These are phyloP conservation scores for Fusarium brevicatenulatum DNA, from an alignment of 2,329 filamentous ascomycete species.

Conservation along the genomic window DNA sequence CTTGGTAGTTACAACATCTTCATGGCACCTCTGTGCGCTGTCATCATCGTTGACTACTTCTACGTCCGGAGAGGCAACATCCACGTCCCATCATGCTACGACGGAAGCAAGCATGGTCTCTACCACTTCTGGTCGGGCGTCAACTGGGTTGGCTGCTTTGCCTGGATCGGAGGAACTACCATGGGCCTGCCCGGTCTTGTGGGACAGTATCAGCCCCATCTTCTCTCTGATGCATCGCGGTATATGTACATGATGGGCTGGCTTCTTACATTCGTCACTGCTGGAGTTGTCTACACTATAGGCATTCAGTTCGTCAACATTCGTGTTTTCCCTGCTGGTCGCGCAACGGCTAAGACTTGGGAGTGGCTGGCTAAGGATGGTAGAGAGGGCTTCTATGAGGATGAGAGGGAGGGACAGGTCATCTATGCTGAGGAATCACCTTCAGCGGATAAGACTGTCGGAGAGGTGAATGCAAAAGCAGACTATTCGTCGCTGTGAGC, in stretches of 20 bases:
- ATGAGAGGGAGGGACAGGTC: neutral
- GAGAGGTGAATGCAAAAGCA: neutral
- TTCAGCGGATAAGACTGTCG: neutral
- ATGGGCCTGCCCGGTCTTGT: neutral
- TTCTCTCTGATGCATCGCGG: neutral
- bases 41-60: neutral
- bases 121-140: neutral
- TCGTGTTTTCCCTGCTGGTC: neutral
- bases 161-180: neutral
- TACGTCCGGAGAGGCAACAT: neutral
- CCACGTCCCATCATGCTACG: neutral
- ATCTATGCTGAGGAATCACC: neutral
- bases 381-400: neutral
- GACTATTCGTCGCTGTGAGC: neutral
- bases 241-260: constrained; percentile 3
- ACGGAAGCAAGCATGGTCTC: neutral
- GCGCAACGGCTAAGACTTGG: neutral
- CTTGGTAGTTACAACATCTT: neutral
- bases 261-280: neutral
- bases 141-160: neutral
- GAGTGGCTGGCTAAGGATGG: neutral
- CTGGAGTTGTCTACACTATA: neutral
- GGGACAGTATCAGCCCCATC: neutral
- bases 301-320: neutral
- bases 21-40: neutral